Percentiles rank a stretch among this genome's conserved stretches.
phyloP scores from a whole-genome alignment of 495 filamentous ascomycete genomes.

The Trichoderma asperelloides region DNA sequence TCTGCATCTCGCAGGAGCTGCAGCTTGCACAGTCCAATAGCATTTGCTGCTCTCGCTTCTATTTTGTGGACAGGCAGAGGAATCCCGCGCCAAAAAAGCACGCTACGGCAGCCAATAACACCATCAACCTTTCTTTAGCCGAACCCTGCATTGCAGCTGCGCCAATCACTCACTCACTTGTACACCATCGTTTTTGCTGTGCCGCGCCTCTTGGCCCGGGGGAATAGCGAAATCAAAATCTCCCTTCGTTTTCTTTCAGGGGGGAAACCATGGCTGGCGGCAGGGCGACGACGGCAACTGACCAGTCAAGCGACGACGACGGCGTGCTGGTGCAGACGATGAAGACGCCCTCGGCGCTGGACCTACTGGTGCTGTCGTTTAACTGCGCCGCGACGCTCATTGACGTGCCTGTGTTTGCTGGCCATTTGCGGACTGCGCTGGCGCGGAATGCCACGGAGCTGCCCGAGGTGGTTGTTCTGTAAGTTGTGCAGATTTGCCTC shows the following conservation, averaged over 20 bases:
- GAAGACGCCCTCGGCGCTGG: slow-evolving; percentile 28
- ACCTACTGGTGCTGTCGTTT: slow-evolving; percentile 75
- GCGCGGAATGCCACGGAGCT: slow-evolving; percentile 35
- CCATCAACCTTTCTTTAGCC: too few species aligned
- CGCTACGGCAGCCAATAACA: too few species aligned
- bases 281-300: background rate
- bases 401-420: slow-evolving; percentile 53
- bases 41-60: too few species aligned
- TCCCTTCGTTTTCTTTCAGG: background rate
- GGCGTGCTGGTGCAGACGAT: background rate
- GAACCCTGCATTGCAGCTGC: too few species aligned
- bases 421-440: slow-evolving; percentile 64
- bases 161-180: too few species aligned
- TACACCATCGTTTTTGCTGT: too few species aligned
- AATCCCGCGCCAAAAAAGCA: too few species aligned
- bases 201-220: too few species aligned
- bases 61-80: too few species aligned
- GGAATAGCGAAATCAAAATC: background rate
- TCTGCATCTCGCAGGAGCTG: too few species aligned
- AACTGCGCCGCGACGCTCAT: slow-evolving; percentile 73
- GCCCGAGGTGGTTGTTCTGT: slow-evolving; percentile 63
- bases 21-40: too few species aligned
- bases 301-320: background rate
- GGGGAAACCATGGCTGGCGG: too few species aligned
- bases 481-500: slow-evolving; percentile 17